A percentile compares a stretch with the other conserved stretches of the same genome.
Conservation (phyloP, 169 alveolate species). For the Babesia bigemina region DNA sequence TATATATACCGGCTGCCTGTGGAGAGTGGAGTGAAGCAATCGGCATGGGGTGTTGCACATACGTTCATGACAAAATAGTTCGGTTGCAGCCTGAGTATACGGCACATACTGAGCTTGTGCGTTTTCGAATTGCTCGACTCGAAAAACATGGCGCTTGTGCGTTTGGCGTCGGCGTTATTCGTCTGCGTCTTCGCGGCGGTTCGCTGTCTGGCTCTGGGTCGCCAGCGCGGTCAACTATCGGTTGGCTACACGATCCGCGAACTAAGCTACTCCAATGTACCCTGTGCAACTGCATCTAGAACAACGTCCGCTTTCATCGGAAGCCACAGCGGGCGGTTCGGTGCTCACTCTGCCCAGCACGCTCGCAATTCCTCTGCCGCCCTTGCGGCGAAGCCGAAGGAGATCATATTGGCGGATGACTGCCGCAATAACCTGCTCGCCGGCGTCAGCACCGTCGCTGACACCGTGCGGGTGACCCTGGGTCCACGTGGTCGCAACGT, state of each 20-base stretch:
- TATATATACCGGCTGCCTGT: too few species aligned
- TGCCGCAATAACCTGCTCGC: conserved; percentile 81
- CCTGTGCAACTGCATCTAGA: background rate
- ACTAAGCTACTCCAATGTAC: background rate
- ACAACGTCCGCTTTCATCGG: conserved; percentile 11
- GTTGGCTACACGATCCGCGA: conserved; percentile 23
- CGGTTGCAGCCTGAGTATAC: conserved; percentile 17
- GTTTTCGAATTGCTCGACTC: background rate
- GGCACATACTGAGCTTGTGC: background rate
- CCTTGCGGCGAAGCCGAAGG: conserved; percentile 69
- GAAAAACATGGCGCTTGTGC: conserved; percentile 1
- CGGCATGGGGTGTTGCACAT: conserved; percentile 28
- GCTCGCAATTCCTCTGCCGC: background rate
- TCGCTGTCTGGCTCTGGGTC: conserved; percentile 21
- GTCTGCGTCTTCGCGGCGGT: background rate
- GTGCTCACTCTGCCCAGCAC: background rate
- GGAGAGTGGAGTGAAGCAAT: background rate
- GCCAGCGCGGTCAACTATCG: conserved; percentile 4
- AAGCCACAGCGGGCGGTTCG: background rate
- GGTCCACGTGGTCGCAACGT: conserved; percentile 91
- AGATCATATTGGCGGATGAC: conserved; percentile 78
- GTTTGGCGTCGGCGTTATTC: conserved; percentile 2
- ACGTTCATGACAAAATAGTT: background rate
- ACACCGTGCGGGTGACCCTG: conserved; percentile 84
- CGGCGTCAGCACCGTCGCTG: conserved; percentile 83